Evolutionary conservation across 345 rosid species (phyloP).

Genomic region (Pistacia atlantica): DNA sequence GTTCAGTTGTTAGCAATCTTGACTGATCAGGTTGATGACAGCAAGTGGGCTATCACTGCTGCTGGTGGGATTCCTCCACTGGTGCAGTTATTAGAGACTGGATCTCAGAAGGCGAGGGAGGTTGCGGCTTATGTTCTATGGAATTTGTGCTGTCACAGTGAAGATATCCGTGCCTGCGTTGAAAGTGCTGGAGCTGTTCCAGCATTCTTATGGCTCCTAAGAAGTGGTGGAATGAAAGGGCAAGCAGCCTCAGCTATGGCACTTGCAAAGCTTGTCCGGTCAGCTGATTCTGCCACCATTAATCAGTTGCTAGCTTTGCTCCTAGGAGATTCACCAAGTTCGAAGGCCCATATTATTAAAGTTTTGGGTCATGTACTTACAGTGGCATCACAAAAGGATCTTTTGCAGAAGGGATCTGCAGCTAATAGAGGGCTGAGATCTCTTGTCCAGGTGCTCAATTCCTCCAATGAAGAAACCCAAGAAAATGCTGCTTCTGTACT

Average conservation of each 20-base stretch:
- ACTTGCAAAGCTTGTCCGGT: constrained; percentile 59
- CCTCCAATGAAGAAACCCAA: constrained; percentile 76
- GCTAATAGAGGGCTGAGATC: constrained; percentile 79
- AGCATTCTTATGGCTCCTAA: constrained; percentile 80
- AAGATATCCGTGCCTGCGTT: constrained; percentile 85
- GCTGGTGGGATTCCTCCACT: constrained; percentile 97
- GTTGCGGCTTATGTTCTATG: constrained; percentile 76
- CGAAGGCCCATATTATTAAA: constrained; percentile 62
- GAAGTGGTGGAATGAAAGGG: constrained; percentile 65
- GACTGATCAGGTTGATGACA: constrained; percentile 81
- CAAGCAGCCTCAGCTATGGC: constrained; percentile 78
- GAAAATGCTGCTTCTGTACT: constrained; percentile 80
- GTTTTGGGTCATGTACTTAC: constrained; percentile 84
- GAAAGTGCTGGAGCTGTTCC: constrained; percentile 88
- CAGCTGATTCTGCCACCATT: constrained; percentile 83
- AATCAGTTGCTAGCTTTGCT: constrained; percentile 79
- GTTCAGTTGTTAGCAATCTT: constrained; percentile 71
- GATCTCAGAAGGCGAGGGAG: constrained; percentile 82
- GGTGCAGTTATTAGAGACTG: constrained; percentile 81
- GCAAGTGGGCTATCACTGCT: constrained; percentile 97
- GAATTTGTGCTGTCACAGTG: constrained; percentile 84
- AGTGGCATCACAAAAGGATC: constrained; percentile 61
- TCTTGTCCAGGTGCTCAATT: constrained; percentile 68
- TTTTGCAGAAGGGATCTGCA: constrained; percentile 65
- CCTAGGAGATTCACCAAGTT: constrained; percentile 57